phyloP scores from a whole-genome alignment of 345 rosid genomes.

The Aethionema arabicum region DNA sequence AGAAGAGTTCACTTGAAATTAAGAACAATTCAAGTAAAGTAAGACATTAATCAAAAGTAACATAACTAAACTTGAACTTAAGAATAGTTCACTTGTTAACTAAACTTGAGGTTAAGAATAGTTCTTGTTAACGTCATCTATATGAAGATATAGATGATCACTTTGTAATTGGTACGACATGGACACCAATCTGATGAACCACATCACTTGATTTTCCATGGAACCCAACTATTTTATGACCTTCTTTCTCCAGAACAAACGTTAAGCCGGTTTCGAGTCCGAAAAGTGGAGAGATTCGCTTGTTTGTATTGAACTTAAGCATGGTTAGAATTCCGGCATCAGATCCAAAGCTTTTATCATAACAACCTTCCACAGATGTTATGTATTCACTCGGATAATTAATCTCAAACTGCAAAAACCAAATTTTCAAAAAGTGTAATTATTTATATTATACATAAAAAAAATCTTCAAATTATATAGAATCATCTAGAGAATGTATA shows the following conservation, averaged over 20 bases:
- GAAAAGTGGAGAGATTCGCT: not conserved
- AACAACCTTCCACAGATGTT: constrained; percentile 18
- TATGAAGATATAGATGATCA: constrained; percentile 1
- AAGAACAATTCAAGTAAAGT: too few species aligned
- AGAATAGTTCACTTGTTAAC: too few species aligned
- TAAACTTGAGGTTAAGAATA: not conserved
- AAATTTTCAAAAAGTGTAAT: too few species aligned
- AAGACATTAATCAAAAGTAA: too few species aligned
- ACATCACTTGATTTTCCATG: constrained; percentile 21
- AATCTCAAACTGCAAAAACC: constrained; percentile 16
- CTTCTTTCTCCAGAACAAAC: constrained; percentile 2
- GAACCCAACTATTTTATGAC: constrained; percentile 19
- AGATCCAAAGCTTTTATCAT: constrained; percentile 10
- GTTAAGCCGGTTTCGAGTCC: not conserved
- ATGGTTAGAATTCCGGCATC: constrained; percentile 14
- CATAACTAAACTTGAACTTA: too few species aligned
- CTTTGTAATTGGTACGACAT: constrained; percentile 12
- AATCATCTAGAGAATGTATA: too few species aligned
- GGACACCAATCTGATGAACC: constrained; percentile 21
- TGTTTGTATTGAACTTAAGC: constrained; percentile 30
- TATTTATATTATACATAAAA: too few species aligned
- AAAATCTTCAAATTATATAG: too few species aligned
- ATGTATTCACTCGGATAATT: constrained; percentile 27
- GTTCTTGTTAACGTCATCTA: not conserved
- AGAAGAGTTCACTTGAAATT: too few species aligned